phyloP scores from a whole-genome alignment of 306 rosid species.

The Canavalia ensiformis region DNA sequence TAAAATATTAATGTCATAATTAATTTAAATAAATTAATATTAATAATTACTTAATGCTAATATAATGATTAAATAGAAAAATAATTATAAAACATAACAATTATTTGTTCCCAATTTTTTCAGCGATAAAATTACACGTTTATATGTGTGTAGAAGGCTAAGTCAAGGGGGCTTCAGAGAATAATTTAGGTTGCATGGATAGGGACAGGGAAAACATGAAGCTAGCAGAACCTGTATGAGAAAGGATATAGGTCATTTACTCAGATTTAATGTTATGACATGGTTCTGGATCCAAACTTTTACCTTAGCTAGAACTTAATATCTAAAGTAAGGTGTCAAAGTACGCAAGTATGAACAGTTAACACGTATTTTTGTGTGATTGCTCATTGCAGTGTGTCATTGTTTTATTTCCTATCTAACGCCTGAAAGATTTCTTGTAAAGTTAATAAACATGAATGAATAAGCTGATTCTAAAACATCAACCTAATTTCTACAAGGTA shows the following conservation, averaged over 20 bases:
- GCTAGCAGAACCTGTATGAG: neutral
- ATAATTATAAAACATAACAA: too few relatives aligned
- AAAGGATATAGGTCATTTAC: neutral
- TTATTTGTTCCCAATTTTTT: neutral
- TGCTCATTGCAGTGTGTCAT: neutral
- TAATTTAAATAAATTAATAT: too few relatives aligned
- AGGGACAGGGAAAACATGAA: neutral
- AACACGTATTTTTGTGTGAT: neutral
- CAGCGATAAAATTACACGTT: neutral
- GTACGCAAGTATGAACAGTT: neutral
- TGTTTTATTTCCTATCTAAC: neutral
- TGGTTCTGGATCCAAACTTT: neutral
- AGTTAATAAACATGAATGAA: constrained; percentile 1
- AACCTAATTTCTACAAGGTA: neutral
- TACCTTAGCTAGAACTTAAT: neutral
- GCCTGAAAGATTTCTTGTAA: constrained; percentile 1
- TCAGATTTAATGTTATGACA: neutral
- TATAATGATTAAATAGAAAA: too few relatives aligned
- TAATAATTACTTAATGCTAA: too few relatives aligned
- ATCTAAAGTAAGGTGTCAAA: neutral
- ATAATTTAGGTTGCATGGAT: neutral
- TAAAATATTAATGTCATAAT: too few relatives aligned
- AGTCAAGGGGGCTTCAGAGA: neutral
- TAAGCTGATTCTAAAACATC: neutral
- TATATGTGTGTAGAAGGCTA: neutral